Conservation (phyloP, 83 land plant genomes). For the Diphasiastrum complanatum region DNA sequence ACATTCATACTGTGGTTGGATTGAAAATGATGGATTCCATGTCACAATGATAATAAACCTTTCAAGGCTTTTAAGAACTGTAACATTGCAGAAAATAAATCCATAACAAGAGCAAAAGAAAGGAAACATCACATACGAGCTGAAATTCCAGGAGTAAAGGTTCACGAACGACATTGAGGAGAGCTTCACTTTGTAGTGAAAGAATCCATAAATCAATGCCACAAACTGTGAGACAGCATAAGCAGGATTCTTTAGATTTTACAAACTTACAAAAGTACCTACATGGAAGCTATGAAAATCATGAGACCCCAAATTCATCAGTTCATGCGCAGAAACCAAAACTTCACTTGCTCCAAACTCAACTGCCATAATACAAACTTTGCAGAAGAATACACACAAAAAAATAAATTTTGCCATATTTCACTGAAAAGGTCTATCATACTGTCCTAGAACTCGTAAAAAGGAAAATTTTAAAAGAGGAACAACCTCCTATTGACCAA, state of each 20-base stretch:
- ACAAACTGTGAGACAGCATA: conserved; percentile 44
- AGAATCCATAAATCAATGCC: conserved; percentile 79
- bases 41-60: neutral
- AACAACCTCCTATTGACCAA: neutral
- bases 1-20: neutral
- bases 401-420: too few species aligned
- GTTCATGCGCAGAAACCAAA: too few species aligned
- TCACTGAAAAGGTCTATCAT: too few species aligned
- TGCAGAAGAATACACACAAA: too few species aligned
- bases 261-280: neutral
- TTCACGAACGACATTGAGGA: conserved; percentile 30
- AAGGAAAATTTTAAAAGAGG: neutral
- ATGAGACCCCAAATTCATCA: neutral
- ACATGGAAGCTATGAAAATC: neutral
- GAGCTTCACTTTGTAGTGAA: conserved; percentile 53
- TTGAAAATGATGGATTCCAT: neutral
- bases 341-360: too few species aligned
- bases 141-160: conserved; percentile 58
- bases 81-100: neutral
- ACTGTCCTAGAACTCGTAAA: too few species aligned
- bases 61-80: neutral
- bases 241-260: neutral
- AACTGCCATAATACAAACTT: too few species aligned
- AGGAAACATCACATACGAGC: conserved; percentile 42
- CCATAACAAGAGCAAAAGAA: neutral